Evolutionary conservation across 1,139 yeast species (phyloP).

Genomic region (Saccharomyces hybrid): DNA sequence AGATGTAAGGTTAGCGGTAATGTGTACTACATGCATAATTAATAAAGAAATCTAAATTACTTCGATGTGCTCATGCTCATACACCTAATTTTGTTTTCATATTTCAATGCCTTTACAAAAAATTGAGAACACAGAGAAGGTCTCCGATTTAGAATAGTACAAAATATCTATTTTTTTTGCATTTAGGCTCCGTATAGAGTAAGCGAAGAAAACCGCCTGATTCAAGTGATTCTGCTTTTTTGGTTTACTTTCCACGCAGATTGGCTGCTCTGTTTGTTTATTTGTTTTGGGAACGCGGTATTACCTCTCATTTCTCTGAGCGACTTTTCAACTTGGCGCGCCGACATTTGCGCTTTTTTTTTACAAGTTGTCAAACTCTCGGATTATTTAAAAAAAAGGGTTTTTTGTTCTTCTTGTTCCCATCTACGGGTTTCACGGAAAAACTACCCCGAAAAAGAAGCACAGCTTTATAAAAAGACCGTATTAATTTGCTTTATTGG

Average conservation of each 20-base stretch:
- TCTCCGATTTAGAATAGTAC: not conserved
- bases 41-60: not conserved
- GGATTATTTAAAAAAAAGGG: not conserved
- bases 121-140: not conserved
- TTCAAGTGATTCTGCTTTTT: not conserved
- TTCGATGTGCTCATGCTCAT: not conserved
- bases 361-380: not conserved
- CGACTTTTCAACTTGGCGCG: not conserved
- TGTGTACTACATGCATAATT: not conserved
- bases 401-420: not conserved
- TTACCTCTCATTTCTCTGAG: not conserved
- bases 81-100: not conserved
- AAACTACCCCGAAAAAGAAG: not conserved
- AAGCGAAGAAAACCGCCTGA: not conserved
- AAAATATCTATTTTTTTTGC: not conserved
- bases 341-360: not conserved
- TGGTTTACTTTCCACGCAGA: not conserved
- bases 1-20: too few species aligned
- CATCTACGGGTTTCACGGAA: not conserved
- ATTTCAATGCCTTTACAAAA: not conserved
- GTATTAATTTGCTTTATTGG: conserved; percentile 31
- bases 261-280: not conserved
- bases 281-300: not conserved
- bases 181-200: not conserved
- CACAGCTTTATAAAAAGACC: not conserved